A percentile compares a stretch with the other conserved stretches of the same genome.
phyloP scores from a whole-genome alignment of 495 filamentous ascomycete species.

The Pyrenula massariospora region DNA sequence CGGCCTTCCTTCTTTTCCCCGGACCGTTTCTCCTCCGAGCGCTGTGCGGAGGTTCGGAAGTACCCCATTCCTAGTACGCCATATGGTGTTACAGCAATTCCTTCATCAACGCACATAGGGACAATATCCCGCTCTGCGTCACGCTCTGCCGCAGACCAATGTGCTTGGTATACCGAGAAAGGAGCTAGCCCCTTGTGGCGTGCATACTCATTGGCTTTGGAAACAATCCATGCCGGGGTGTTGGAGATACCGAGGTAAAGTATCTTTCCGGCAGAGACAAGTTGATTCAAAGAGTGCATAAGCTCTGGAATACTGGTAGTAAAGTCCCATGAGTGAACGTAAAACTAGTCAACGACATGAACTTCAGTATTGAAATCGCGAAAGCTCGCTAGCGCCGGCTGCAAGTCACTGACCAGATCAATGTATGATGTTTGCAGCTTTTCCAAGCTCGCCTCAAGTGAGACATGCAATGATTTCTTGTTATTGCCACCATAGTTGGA shows the following conservation, averaged over 20 bases:
- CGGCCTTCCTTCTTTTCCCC: slow-evolving; percentile 45
- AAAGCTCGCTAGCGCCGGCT: too few species aligned
- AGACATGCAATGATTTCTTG: slow-evolving; percentile 43
- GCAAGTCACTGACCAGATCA: slow-evolving; percentile 32
- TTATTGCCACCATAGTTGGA: slow-evolving; percentile 47
- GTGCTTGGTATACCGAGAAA: slow-evolving; percentile 58
- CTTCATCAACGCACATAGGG: slow-evolving; percentile 50
- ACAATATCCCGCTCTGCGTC: slow-evolving; percentile 64
- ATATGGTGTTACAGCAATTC: slow-evolving; percentile 58
- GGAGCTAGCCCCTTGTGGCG: slow-evolving; percentile 48
- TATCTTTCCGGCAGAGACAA: slow-evolving; percentile 52
- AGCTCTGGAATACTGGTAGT: slow-evolving; percentile 52
- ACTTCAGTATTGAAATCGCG: too few species aligned
- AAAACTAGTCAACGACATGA: too few species aligned
- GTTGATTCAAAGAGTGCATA: slow-evolving; percentile 54
- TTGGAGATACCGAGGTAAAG: slow-evolving; percentile 60
- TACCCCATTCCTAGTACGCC: slow-evolving; percentile 50
- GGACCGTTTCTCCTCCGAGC: slow-evolving; percentile 20
- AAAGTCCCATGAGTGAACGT: slow-evolving; percentile 45
- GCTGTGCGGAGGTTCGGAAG: slow-evolving; percentile 37
- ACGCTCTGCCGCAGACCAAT: slow-evolving; percentile 44
- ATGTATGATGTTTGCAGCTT: slow-evolving; percentile 56
- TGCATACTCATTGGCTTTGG: slow-evolving; percentile 57
- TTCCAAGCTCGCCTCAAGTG: slow-evolving; percentile 40
- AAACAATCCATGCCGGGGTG: slow-evolving; percentile 54